A percentile compares a stretch with the other conserved stretches of the same genome.
phyloP scores from a whole-genome alignment of 306 rosid species.

The Mimosa pudica region DNA sequence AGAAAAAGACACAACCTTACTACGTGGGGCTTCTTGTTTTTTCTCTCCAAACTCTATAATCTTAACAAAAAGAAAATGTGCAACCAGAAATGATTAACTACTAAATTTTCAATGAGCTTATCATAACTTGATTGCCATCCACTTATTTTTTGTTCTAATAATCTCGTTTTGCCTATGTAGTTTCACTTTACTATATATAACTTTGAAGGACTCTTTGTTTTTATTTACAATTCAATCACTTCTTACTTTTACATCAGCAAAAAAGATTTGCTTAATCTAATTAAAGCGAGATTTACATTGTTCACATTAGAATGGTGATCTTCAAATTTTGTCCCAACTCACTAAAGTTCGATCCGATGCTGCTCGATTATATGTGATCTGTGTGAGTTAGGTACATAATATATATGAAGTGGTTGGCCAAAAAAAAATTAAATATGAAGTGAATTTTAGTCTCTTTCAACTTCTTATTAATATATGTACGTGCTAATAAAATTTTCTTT shows the following conservation, averaged over 20 bases:
- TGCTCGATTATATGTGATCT: neutral
- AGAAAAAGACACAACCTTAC: slow-evolving; percentile 16
- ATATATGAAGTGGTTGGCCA: slow-evolving; percentile 29
- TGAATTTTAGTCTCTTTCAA: too few relatives aligned
- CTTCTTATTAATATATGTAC: neutral
- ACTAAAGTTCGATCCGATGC: neutral
- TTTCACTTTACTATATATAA: slow-evolving; percentile 30
- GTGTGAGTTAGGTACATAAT: neutral
- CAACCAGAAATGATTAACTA: slow-evolving; percentile 43
- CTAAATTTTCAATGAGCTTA: slow-evolving; percentile 58
- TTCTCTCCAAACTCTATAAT: slow-evolving; percentile 29
- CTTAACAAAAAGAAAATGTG: slow-evolving; percentile 47
- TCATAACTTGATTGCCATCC: slow-evolving; percentile 40
- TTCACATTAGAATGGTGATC: neutral
- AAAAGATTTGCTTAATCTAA: slow-evolving; percentile 39
- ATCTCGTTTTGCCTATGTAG: slow-evolving; percentile 29
- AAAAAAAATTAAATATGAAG: too few relatives aligned
- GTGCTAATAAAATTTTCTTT: slow-evolving; percentile 29
- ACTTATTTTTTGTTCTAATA: slow-evolving; percentile 35
- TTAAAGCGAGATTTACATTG: slow-evolving; percentile 32
- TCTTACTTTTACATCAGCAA: neutral
- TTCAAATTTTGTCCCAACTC: neutral
- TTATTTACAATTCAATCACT: slow-evolving; percentile 23
- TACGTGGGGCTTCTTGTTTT: slow-evolving; percentile 34
- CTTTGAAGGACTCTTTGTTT: slow-evolving; percentile 28